Conservation (phyloP, 148 eudicot species). For the Silene latifolia region DNA sequence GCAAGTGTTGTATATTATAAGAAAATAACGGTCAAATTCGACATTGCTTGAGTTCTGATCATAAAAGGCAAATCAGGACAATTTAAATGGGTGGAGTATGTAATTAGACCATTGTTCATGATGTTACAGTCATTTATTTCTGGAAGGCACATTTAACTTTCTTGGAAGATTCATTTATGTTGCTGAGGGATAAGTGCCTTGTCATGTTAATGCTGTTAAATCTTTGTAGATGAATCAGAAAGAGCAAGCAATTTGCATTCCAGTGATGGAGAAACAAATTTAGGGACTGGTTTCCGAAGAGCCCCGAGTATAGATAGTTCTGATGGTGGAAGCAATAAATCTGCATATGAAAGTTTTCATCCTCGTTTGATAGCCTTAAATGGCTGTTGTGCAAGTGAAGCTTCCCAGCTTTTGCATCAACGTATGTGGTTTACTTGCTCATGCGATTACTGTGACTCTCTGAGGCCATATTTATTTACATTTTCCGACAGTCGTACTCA, state of each 20-base stretch:
- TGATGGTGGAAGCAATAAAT: conserved; percentile 39
- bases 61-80: background rate
- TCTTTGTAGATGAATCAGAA: conserved; percentile 48
- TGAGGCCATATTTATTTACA: background rate
- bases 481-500: background rate
- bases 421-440: conserved; percentile 35
- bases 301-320: conserved; percentile 29
- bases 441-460: background rate
- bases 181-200: background rate
- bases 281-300: conserved; percentile 33
- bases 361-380: conserved; percentile 44
- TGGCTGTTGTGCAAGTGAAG: conserved; percentile 60
- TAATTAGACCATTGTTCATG: background rate
- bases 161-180: background rate
- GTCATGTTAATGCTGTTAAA: conserved; percentile 13
- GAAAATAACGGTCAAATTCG: too few species aligned
- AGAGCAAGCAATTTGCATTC: conserved; percentile 37
- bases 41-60: too few species aligned
- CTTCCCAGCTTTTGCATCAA: conserved; percentile 55
- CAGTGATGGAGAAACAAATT: conserved; percentile 55
- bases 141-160: background rate
- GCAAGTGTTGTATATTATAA: too few species aligned
- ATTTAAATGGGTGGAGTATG: too few species aligned
- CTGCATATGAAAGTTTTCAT: conserved; percentile 35
- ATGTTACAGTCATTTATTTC: too few species aligned